A percentile compares a stretch with the other conserved stretches of the same genome.
These are phyloP conservation scores for Kwoniella sp. DNA, from an alignment of 768 basidiomycete genomes.

Conservation along the genomic window DNA sequence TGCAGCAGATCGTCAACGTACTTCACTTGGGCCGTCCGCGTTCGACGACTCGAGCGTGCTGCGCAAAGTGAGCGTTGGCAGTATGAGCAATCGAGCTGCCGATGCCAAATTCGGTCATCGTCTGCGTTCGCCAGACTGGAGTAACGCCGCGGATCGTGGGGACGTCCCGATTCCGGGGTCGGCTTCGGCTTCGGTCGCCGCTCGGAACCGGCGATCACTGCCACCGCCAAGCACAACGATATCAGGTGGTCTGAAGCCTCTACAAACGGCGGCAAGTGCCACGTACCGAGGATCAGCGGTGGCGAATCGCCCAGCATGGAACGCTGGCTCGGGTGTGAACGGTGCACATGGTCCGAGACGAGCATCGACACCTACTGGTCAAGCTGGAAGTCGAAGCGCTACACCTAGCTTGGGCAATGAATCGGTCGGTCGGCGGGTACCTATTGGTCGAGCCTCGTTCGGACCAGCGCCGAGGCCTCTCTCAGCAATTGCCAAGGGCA, in stretches of 20 bases:
- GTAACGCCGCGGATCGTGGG: too few relatives aligned
- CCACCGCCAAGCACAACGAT: constrained; percentile 35
- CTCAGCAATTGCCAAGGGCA: too few relatives aligned
- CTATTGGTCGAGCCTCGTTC: constrained; percentile 5
- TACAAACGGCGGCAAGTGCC: constrained; percentile 4
- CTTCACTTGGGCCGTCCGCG: too few relatives aligned
- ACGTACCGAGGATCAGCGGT: background rate
- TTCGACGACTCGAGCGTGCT: too few relatives aligned
- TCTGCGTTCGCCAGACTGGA: constrained; percentile 65
- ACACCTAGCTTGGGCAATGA: background rate
- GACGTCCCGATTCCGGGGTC: too few relatives aligned
- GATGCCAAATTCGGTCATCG: constrained; percentile 90
- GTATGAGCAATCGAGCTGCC: too few relatives aligned
- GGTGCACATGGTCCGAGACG: background rate
- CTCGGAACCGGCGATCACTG: constrained; percentile 28
- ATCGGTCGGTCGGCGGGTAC: constrained; percentile 1
- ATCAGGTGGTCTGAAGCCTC: constrained; percentile 7
- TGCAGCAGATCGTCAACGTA: too few relatives aligned
- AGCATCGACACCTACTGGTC: constrained; percentile 8
- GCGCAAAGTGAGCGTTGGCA: too few relatives aligned
- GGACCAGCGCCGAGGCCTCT: background rate
- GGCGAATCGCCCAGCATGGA: constrained; percentile 16
- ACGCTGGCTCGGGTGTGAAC: constrained; percentile 5
- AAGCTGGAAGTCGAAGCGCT: background rate
- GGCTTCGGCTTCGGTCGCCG: too few relatives aligned